Base-by-base conservation (phyloP, 805 yeast genomes). In the Debaryomyces hansenii region DNA sequence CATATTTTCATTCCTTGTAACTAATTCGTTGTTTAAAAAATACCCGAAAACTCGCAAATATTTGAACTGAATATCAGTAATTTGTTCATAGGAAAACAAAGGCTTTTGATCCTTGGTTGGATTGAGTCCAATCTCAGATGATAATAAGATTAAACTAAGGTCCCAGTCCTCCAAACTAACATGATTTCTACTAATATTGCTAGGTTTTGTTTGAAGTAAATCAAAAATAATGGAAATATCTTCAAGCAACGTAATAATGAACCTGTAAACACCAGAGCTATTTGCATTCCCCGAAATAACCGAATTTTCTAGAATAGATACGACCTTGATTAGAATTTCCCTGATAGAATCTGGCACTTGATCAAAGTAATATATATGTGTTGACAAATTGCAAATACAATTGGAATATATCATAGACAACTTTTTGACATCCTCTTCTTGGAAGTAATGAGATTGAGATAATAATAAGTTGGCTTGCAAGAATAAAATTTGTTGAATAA, bases 291-390 rank as follows among this genome's bases (percentile, higher is more conserved):
- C 45, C 5, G 40, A 37, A 16, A 34, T 37, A 28, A 45, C 42
- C 7, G 50, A 42, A 20, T 50, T 47, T 21, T 59, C 59, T 49
- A 68, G 42, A 37, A 58, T 54, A 46, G 68, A 53, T 57, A 74
- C 72, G 44, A 68, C 66, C 47, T 72, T 78, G 15, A 75, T 54
- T 36, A 84, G 66, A 12, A 90, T 70, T 48, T 87, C 96, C 24
- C 81, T 78, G 15, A 90, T 70, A 71, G 92, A 84, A 61, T 91
- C 97, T 12, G 84, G 77, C 4, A 86, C 80, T 63, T 94, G 99
- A 54, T 90, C 95, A 49, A 84, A 84, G 62, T 92, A 92, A 57
- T 90, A 90, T 10, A 84, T 78, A 61, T 90, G 96, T 2, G 81
- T 77, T 1, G 90, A 83, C 44, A 92, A 72, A 48, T 85, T 83